Evolutionary conservation across 75 land plant species (phyloP), one percentile per base, ranked within the genome.

Genomic region (Larix kaempferi): DNA sequence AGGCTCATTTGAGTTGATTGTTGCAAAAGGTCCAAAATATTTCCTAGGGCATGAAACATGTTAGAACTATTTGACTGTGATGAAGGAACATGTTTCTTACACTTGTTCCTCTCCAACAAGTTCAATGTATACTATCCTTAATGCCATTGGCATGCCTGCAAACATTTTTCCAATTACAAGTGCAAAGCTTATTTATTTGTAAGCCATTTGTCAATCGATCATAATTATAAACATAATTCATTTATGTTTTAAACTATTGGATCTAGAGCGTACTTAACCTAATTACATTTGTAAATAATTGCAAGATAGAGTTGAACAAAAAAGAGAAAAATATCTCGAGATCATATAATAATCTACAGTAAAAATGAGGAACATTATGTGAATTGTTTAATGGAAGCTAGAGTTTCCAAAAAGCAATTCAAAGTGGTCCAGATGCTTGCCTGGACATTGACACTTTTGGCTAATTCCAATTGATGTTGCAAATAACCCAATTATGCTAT

Each of bases 291-390:
- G 72, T 22, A 66, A 22, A 39, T 39, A 17, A 67, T 17, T 4
- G 72, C 17, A 25, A 2, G 1, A 25, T 23, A 62, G 72, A 35
- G 66, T 13, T 25, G 26, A 26, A 37, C 6, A 22, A 67, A 67
- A 39, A 67, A 44, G 52, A 10, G 52, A 0, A 7, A 6, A n/a
- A 67, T 39, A 39, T 29, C 15, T 10, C 6, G 39, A 29, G 67
- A 64, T 64, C 6, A 64, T 44, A 44, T 44, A 44, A 44, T 29
- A 64, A 64, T 64, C 67, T 64, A 64, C 39, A 64, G 26, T 63
- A 63, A 64, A 37, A 64, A 64, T 64, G 37, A 29, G 67, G 26
- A 33, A 8, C 67, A n/a, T 29, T 64, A 64, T 64, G 17, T 2
- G 23, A 67, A 39, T 10, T 44, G 22, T 10, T 67, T 39, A 37